A percentile compares a stretch with the other conserved stretches of the same genome.
Evolutionary conservation across 768 basidiomycete species (phyloP).

Genomic region (Mycena maculata): DNA sequence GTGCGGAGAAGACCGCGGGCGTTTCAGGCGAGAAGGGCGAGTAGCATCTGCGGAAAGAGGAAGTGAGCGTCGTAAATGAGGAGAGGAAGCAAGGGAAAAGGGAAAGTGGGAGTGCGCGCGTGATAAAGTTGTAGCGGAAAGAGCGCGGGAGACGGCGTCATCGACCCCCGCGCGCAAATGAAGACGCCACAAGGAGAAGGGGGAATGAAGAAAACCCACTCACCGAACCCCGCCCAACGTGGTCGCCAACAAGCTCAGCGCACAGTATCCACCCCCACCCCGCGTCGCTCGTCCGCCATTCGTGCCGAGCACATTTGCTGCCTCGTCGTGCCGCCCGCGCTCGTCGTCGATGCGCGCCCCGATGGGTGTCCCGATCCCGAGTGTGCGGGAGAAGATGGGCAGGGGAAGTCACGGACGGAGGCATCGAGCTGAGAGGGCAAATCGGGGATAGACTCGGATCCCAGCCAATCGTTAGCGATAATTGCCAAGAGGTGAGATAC

Average conservation of each 20-base stretch:
- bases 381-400: too few relatives aligned
- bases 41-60: slow-evolving; percentile 5
- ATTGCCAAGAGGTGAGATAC: too few relatives aligned
- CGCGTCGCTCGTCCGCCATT: too few relatives aligned
- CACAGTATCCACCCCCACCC: slow-evolving; percentile 1
- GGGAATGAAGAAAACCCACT: slow-evolving; percentile 12
- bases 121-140: too few relatives aligned
- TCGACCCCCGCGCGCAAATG: slow-evolving; percentile 3
- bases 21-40: slow-evolving; percentile 4
- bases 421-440: too few relatives aligned
- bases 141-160: too few relatives aligned
- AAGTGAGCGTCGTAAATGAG: slow-evolving; percentile 6
- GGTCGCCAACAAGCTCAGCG: slow-evolving; percentile 11
- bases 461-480: too few relatives aligned
- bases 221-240: slow-evolving; percentile 8
- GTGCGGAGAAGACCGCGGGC: slow-evolving; percentile 4
- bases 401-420: too few relatives aligned
- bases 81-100: slow-evolving; percentile 3
- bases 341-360: background rate
- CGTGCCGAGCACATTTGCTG: background rate
- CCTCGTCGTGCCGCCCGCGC: background rate
- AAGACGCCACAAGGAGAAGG: slow-evolving; percentile 8
- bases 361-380: slow-evolving; percentile 1
- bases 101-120: too few relatives aligned
- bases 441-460: too few relatives aligned